Evolutionary conservation across 352 stramenopile genomes (phyloP), one percentile per base, ranked within the genome.

Genomic region (Globisporangium abappressorium): DNA sequence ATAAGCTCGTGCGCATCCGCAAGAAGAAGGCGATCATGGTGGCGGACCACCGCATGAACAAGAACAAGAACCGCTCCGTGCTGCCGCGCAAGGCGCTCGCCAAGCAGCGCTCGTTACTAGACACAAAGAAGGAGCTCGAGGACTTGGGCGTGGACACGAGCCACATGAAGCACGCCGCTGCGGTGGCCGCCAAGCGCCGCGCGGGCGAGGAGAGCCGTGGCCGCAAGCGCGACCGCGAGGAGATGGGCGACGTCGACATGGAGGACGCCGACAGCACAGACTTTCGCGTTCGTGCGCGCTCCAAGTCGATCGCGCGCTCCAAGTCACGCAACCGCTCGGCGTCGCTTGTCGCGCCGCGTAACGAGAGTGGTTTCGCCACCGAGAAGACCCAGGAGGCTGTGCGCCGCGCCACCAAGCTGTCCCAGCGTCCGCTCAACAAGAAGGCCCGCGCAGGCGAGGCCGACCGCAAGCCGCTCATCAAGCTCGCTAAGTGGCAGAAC

Each of bases 51-150:
- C 88, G 88, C 79, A 85, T 97, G 64, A 95, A 98, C 64, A 98
- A 98, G 73, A 98, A 99, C 80, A 96, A 95, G 72, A 99, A 98
- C 75, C 93, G 93, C 55, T 90, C 94, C 14, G 85, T 85, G 54
- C 69, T 98, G 64, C 92, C 96, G 20, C 89, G 95, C 61, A 96
- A 91, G 72, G 84, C 94, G 62, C 80, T 93, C 70, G 72, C 92
- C 72, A 84, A 91, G 81, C 73, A 83, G 78, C 72, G 80, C 74
- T 79, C 85, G 46, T 75, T 94, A 41, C 79, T 73, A 0, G 82
- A 91, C 26, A 97, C 95, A 38, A 97, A 98, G 77, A 95, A 97
- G 67, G 87, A 92, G 63, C 81, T 98, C 65, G 89, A 97, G 64
- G 83, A 79, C 58, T 80, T 98, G 51, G 96, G 96, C 33, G 88